Evolutionary conservation across 1,284 basidiomycete species (phyloP), one percentile per base, ranked within the genome.

Genomic region (Tranzscheliella williamsii): DNA sequence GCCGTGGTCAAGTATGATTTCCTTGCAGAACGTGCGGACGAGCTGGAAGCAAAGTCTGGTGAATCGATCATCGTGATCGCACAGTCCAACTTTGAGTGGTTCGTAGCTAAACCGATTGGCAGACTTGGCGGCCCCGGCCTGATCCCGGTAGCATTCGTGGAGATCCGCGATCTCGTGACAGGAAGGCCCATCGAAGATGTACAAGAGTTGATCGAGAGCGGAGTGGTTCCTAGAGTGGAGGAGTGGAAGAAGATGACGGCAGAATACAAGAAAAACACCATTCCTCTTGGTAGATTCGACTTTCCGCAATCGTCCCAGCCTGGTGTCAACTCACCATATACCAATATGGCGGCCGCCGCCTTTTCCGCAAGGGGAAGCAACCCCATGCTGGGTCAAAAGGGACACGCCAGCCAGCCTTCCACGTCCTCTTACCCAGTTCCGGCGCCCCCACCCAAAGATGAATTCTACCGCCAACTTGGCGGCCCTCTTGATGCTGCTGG

Each of bases 161-260:
- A 96, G 79, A 88, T 98, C 31, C 87, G 91, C 50, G 93, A 99
- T 79, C 91, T 93, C 17, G 81, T 85, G 6, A 91, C 93, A 4
- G 91, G 78, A 15, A 37, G 63, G 42, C 60, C 60, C 13, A 51
- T 83, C 57, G 80, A 83, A 18, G 87, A 91, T 57, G 83, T 94
- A 5, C 84, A 86, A 21, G 82, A 84, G 18, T 83, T 95, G 53
- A 91, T 95, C 78, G 86, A 90, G 70, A 84, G 84, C 21, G 90
- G 90, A 17, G 86, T 88, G 51, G 83, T 98, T 12, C 95, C 95
- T 18, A 87, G 86, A 64, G 92, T 98, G 12, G 94, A 97, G 76
- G 93, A 97, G 64, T 99, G 95, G 95, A 97, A 97, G 78, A 87
- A 87, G 73, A 88, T 90, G 42, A 91, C 96, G 81, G 85, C 92